Evolutionary conservation across 345 rosid species (phyloP), one percentile per base, ranked within the genome.

Genomic region (Gossypium raimondii): DNA sequence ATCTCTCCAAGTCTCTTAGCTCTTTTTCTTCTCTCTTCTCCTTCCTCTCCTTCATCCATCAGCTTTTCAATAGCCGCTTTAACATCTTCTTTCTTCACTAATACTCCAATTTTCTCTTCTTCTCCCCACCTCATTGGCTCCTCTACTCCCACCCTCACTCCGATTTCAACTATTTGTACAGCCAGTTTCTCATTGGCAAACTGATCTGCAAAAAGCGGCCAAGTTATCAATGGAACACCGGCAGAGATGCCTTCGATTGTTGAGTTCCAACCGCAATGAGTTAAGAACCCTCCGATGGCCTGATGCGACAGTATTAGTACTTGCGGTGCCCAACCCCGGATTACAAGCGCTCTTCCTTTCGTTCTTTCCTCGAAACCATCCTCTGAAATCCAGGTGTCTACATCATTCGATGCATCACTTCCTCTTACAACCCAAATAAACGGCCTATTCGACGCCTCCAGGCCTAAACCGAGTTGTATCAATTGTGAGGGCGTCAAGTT

Each of bases 251-350:
- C 41, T 34, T 34, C 41, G 41, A 34, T 34, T 5, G 41, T 34
- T 34, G 41, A 34, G 41, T 34, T 34, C 41, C 41, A 34, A 34
- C 41, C 41, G 41, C 84, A 79, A 25, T 84, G 87, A 9, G 83
- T 84, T 57, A 84, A 17, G 41, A 84, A 84, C 11, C 77, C 85
- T 4, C 85, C 83, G 8, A 82, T 43, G 53, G 85, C 67, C 0
- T 58, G 67, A 56, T 84, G 87, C 6, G 85, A 79, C 56, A 84
- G 51, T 45, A 84, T 78, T 14, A 77, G 45, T 1, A 80, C 72
- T 27, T 84, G 85, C 0, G 87, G 87, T 3, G 83, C 85, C 85
- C 87, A 82, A 2, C 83, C 87, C 3, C 74, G 17, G 10, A 82
- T 67, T 71, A 80, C 2, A 27, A 82, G n/a, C 0, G 85, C 83